These are phyloP conservation scores for Sporisorium scitamineum DNA, from an alignment of 1,284 basidiomycete species.

Conservation along the genomic window DNA sequence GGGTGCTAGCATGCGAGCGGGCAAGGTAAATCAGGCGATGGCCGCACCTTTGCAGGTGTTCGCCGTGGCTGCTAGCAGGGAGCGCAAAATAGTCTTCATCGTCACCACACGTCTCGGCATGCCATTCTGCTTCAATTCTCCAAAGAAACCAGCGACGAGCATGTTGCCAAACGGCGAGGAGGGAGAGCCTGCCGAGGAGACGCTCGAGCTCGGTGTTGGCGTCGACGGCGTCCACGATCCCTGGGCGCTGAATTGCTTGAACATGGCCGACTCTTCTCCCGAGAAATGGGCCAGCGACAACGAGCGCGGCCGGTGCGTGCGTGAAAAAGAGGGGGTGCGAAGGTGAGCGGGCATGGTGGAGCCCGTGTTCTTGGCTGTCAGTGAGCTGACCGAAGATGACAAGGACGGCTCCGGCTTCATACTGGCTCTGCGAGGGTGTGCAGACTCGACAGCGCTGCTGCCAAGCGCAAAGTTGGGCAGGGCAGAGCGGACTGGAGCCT, in stretches of 20 bases:
- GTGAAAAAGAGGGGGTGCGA: conserved; percentile 24
- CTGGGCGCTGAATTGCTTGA: conserved; percentile 23
- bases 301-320: conserved; percentile 40
- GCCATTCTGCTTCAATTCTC: conserved; percentile 42
- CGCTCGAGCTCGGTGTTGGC: conserved; percentile 25
- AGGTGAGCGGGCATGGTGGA: conserved; percentile 19
- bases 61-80: conserved; percentile 26
- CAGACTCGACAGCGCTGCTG: not conserved
- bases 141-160: conserved; percentile 47
- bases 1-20: too few species aligned
- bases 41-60: conserved; percentile 19
- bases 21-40: conserved; percentile 12
- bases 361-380: conserved; percentile 8
- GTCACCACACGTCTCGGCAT: conserved; percentile 41
- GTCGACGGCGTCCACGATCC: conserved; percentile 34
- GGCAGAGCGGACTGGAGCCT: conserved; percentile 7
- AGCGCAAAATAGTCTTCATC: conserved; percentile 35
- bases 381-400: conserved; percentile 28
- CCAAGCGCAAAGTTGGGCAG: conserved; percentile 29
- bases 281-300: conserved; percentile 36
- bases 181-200: conserved; percentile 38
- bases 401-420: conserved; percentile 19
- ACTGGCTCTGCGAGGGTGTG: conserved; percentile 18
- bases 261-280: conserved; percentile 18
- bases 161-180: conserved; percentile 41